Evolutionary conservation across 805 yeast genomes (phyloP).

Genomic region (Lipomyces yamanashiensis): DNA sequence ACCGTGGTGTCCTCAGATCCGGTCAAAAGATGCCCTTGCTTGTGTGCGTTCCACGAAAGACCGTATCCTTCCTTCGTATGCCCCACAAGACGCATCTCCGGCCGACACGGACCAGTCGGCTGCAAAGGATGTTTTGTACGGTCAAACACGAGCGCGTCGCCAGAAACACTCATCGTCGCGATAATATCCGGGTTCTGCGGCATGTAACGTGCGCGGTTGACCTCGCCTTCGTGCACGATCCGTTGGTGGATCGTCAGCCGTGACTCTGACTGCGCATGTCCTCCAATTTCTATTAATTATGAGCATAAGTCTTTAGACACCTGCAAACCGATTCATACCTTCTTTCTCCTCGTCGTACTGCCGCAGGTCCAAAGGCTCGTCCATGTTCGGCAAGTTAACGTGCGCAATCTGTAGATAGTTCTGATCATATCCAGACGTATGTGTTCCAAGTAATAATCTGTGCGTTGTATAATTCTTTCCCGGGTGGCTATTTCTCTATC

Average conservation of each 20-base stretch:
- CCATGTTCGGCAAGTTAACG: constrained; percentile 43
- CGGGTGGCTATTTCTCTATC: constrained; percentile 29
- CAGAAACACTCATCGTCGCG: constrained; percentile 58
- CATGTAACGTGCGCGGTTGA: constrained; percentile 63
- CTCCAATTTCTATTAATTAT: constrained; percentile 38
- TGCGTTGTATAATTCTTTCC: constrained; percentile 44
- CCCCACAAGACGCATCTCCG: constrained; percentile 58
- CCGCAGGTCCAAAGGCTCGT: constrained; percentile 34
- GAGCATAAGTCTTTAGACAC: neutral
- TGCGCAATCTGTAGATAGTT: constrained; percentile 53
- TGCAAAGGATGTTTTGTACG: constrained; percentile 76
- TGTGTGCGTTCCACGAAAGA: constrained; percentile 64
- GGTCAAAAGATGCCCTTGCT: constrained; percentile 55
- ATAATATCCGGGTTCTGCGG: constrained; percentile 53
- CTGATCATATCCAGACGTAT: constrained; percentile 61
- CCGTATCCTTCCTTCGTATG: constrained; percentile 74
- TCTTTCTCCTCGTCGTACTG: constrained; percentile 40
- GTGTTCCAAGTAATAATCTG: constrained; percentile 64
- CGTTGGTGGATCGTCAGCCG: constrained; percentile 53
- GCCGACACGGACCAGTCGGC: constrained; percentile 49
- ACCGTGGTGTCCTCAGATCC: constrained; percentile 71
- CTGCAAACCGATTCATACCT: constrained; percentile 20
- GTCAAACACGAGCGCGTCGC: constrained; percentile 45
- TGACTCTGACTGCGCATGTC: constrained; percentile 45
- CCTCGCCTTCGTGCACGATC: constrained; percentile 70